Conservation (phyloP, 768 basidiomycete genomes). For the Leccinum longicurvipes region DNA sequence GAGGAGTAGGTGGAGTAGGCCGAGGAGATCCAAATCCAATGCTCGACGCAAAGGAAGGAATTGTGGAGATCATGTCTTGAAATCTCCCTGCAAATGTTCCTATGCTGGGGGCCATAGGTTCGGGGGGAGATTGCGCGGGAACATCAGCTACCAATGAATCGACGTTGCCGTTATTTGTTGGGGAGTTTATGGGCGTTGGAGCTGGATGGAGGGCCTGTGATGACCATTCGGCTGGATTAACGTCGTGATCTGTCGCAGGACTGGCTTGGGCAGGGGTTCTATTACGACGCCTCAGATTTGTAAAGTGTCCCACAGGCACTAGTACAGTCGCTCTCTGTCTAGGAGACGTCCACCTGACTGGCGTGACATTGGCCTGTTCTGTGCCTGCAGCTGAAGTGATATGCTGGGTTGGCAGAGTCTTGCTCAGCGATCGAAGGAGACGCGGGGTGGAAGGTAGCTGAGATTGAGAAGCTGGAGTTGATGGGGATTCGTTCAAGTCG, state of each 20-base stretch:
- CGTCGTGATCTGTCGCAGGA: background rate
- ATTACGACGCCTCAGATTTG: constrained; percentile 15
- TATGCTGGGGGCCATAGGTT: constrained; percentile 28
- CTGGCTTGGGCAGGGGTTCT: constrained; percentile 1
- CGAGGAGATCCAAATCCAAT: constrained; percentile 17
- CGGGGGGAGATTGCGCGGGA: constrained; percentile 30
- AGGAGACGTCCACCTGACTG: constrained; percentile 9
- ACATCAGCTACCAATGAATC: constrained; percentile 8
- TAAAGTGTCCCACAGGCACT: constrained; percentile 11
- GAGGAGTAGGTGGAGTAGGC: constrained; percentile 10
- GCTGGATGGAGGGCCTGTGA: background rate
- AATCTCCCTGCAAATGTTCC: constrained; percentile 46
- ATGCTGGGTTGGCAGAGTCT: constrained; percentile 17
- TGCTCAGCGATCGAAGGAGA: constrained; percentile 21
- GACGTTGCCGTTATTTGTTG: constrained; percentile 1
- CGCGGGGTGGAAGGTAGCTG: constrained; percentile 8
- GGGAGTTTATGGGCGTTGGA: constrained; percentile 8
- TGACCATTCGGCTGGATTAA: constrained; percentile 5
- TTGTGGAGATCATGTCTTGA: constrained; percentile 46
- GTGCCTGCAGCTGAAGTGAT: background rate
- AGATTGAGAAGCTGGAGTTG: background rate
- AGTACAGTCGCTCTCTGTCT: constrained; percentile 12
- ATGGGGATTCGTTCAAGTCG: background rate
- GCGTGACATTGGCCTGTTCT: constrained; percentile 3
- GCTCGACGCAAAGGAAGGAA: constrained; percentile 33